Evolutionary conservation across 148 eudicot genomes (phyloP).

Genomic region (Chenopodium formosanum): DNA sequence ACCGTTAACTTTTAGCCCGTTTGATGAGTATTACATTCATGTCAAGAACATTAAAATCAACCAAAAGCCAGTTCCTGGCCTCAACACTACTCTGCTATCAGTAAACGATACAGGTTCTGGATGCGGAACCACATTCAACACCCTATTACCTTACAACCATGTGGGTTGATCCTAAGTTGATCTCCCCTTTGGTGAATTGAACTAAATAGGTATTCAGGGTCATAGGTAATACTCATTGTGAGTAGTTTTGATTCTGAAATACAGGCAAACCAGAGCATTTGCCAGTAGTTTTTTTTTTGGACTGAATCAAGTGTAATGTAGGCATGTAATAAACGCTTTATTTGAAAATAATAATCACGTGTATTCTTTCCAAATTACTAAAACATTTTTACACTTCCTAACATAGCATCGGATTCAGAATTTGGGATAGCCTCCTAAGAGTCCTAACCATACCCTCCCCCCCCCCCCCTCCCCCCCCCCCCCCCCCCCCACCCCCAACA

Average conservation of each 20-base stretch:
- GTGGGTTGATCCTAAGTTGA: no score
- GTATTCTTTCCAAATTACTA: background rate
- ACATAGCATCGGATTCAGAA: background rate
- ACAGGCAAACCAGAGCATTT: background rate
- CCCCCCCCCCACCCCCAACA: no score
- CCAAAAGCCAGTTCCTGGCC: slow-evolving; percentile 32
- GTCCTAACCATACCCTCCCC: no score
- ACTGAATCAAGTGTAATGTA: background rate
- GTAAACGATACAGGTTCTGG: slow-evolving; percentile 28
- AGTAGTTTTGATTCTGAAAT: background rate
- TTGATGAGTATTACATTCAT: slow-evolving; percentile 46
- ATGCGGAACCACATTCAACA: slow-evolving; percentile 37
- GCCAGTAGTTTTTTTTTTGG: background rate
- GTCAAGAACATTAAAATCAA: slow-evolving; percentile 48
- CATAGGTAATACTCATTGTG: background rate
- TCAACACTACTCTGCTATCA: slow-evolving; percentile 34
- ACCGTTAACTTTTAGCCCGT: slow-evolving; percentile 46
- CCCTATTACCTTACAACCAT: slow-evolving; percentile 30
- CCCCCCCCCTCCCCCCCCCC: no score
- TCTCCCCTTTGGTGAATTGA: background rate
- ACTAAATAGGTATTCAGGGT: background rate
- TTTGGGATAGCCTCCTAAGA: no score
- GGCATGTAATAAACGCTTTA: background rate
- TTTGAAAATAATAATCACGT: no score
- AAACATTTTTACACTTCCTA: background rate